Evolutionary conservation across 2,329 filamentous ascomycete species (phyloP), one percentile per base, ranked within the genome.

Genomic region (Alternaria gaisen): DNA sequence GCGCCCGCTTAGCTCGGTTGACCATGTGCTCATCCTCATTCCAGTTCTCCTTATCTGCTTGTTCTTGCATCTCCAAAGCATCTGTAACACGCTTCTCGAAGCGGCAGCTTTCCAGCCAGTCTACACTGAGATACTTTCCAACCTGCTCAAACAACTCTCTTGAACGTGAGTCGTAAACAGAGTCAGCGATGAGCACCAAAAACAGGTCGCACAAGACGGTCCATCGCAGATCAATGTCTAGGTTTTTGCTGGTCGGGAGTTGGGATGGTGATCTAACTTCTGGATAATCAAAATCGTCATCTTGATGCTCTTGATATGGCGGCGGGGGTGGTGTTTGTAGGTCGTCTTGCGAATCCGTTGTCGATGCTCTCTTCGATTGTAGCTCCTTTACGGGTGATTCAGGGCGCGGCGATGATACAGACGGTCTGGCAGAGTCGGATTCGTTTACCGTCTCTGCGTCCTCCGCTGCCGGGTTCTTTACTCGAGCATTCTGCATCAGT

Each of bases 51-150:
- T 94, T 96, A 65, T 93, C 91, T 6, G 93, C 92, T 47, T 91
- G 89, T 78, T 98, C 93, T 80, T 98, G 94, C 93, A 99, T 97
- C 79, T 99, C 95, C 22, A 99, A 83, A 1, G 95, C 93, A 79
- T 99, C 95, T 8, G 95, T 97, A 6, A 99, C 93, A 54, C 93
- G 90, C 81, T 97, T 98, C 80, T 99, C 95, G 73, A 99, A 99
- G 40, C 93, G 89, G 79, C 93, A 97, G 59, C 98, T 97, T 67
- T 99, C 95, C 55, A 96, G 83, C 93, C 92, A 97, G 12, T 90
- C 86, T 8, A 99, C 90, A 42, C 91, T 88, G 69, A 99, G 86
- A 62, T 91, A 90, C 53, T 87, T 85, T 36, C 91, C 95, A 1
- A 98, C 93, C 56, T 87, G 85, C 79, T 98, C 94, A 6, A 99